Evolutionary conservation across 2,329 filamentous ascomycete species (phyloP).

Genomic region (Ascochyta fabae): DNA sequence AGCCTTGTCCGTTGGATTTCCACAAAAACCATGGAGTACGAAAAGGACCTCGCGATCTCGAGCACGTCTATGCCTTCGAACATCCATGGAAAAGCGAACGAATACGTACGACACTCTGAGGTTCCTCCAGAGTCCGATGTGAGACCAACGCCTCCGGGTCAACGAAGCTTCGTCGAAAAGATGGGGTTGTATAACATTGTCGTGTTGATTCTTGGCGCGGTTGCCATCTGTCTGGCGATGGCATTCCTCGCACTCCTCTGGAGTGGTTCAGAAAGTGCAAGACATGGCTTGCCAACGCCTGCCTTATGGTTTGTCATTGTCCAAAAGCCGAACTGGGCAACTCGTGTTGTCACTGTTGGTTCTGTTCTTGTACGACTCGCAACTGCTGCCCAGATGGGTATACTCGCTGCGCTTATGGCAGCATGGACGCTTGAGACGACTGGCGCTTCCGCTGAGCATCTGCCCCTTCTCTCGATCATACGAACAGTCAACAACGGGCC

Average conservation of each 20-base stretch:
- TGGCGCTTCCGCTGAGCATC: not conserved
- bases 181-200: conserved; percentile 11
- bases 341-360: conserved; percentile 2
- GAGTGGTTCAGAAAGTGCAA: conserved; percentile 2
- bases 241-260: conserved; percentile 12
- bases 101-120: not conserved
- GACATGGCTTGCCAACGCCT: not conserved
- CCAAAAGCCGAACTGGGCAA: not conserved
- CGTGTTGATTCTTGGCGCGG: conserved; percentile 5
- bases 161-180: conserved; percentile 11
- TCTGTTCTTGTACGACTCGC: conserved; percentile 1
- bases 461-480: conserved; percentile 7
- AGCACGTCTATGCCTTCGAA: not conserved
- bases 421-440: conserved; percentile 1
- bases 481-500: conserved; percentile 9
- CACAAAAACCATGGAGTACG: not conserved
- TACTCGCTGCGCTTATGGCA: conserved; percentile 1
- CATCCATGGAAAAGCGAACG: not conserved
- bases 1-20: no score
- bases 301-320: conserved; percentile 7
- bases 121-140: not conserved
- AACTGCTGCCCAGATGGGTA: conserved; percentile 1
- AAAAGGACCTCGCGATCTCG: not conserved
- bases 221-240: conserved; percentile 6
- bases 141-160: not conserved